A percentile compares a stretch with the other conserved stretches of the same genome.
Evolutionary conservation across 805 yeast species (phyloP).

Genomic region (Vanderwaltozyma yarrowii): DNA sequence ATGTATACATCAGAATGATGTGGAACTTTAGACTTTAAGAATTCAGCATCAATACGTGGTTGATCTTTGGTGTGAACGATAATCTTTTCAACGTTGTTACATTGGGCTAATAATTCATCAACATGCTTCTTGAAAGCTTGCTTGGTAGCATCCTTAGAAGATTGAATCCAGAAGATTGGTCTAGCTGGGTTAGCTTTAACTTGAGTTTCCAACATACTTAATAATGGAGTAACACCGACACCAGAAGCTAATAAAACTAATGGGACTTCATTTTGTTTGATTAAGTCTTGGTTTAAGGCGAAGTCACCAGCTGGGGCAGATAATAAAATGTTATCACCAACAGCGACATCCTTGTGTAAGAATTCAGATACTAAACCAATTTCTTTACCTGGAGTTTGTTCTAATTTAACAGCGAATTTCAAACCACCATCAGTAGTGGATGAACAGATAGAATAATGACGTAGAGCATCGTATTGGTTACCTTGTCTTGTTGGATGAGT

Average conservation of each 20-base stretch:
- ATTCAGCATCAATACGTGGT: conserved; percentile 19
- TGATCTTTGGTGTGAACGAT: conserved; percentile 16
- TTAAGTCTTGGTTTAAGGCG: conserved; percentile 21
- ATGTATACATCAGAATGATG: conserved; percentile 23
- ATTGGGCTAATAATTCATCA: conserved; percentile 12
- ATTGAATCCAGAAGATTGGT: conserved; percentile 27
- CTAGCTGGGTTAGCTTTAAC: conserved; percentile 18
- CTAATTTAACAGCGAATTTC: conserved; percentile 47
- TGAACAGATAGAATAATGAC: conserved; percentile 52
- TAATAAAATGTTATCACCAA: conserved; percentile 39
- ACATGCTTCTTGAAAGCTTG: conserved; percentile 22
- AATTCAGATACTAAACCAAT: conserved; percentile 41
- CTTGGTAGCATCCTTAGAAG: conserved; percentile 14
- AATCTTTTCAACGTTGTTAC: conserved; percentile 8
- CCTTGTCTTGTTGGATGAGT: conserved; percentile 28
- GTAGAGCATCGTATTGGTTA: conserved; percentile 34
- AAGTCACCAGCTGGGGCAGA: conserved; percentile 55
- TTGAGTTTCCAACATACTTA: conserved; percentile 39
- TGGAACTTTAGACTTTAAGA: conserved; percentile 18
- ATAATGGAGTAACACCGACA: conserved; percentile 56
- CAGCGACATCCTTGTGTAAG: conserved; percentile 37
- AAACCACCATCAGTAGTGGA: conserved; percentile 31
- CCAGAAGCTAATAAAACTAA: conserved; percentile 47
- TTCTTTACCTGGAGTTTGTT: conserved; percentile 19
- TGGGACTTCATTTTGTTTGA: conserved; percentile 26